Conservation (phyloP, 2,329 filamentous ascomycete genomes). For the Aureobasidium sp. region DNA sequence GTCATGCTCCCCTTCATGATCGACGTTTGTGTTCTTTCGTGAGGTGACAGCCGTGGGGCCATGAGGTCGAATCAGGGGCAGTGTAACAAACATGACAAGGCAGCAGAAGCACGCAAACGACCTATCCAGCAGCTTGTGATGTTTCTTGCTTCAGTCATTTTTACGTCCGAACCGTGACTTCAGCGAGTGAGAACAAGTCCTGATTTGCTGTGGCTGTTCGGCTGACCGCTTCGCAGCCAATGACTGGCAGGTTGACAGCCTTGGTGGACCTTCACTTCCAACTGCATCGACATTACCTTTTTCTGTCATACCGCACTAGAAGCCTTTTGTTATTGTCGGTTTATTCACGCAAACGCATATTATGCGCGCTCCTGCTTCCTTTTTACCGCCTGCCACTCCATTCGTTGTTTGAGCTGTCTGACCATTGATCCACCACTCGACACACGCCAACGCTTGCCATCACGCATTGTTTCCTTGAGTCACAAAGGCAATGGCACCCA, state of each 20-base stretch:
- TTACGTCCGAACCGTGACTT: not conserved
- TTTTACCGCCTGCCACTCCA: not conserved
- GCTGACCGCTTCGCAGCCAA: not conserved
- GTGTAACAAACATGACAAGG: constrained; percentile 1
- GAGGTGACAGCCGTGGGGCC: constrained; percentile 5
- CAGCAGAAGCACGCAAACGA: not conserved
- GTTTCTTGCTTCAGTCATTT: not conserved
- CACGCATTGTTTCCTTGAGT: not conserved
- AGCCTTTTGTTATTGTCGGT: not conserved
- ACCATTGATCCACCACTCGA: not conserved
- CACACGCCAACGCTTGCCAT: constrained; percentile 9
- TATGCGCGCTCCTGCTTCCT: not conserved
- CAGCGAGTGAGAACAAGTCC: not conserved
- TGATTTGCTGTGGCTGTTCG: constrained; percentile 6
- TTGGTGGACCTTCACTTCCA: not conserved
- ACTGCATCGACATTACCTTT: not conserved
- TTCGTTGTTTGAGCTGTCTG: not conserved
- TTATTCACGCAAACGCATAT: not conserved
- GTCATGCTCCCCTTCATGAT: not conserved
- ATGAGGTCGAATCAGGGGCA: constrained; percentile 3
- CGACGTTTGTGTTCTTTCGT: not conserved
- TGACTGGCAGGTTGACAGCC: not conserved
- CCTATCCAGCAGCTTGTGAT: not conserved
- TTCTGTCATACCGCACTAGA: not conserved
- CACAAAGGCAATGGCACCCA: constrained; percentile 10